Conservation (phyloP, 352 stramenopile species). For the Aphanomyces invadans region DNA sequence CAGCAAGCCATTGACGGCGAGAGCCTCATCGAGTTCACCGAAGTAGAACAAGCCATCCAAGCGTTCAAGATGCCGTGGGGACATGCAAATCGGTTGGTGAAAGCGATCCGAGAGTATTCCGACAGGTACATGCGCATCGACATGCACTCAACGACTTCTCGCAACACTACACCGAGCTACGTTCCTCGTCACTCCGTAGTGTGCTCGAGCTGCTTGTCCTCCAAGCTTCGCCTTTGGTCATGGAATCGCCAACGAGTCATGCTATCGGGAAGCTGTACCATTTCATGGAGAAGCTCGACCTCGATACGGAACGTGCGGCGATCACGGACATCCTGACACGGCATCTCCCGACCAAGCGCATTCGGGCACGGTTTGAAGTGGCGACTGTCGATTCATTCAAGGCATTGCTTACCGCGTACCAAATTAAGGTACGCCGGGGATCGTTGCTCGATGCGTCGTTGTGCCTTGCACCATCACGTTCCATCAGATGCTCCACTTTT, state of each 20-base stretch:
- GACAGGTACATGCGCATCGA: slow-evolving; percentile 9
- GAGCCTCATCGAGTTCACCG: slow-evolving; percentile 3
- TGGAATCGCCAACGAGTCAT: slow-evolving; percentile 37
- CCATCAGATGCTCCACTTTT: slow-evolving; percentile 62
- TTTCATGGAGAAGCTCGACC: slow-evolving; percentile 76
- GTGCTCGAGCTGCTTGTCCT: slow-evolving; percentile 71
- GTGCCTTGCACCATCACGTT: no score
- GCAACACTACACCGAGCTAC: no score
- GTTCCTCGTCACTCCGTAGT: slow-evolving; percentile 27
- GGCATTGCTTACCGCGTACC: slow-evolving; percentile 68
- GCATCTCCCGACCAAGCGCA: slow-evolving; percentile 52
- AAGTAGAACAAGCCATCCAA: background rate
- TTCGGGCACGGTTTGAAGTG: slow-evolving; percentile 71
- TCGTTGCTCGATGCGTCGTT: no score
- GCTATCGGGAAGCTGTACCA: slow-evolving; percentile 50
- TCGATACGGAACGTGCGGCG: slow-evolving; percentile 59
- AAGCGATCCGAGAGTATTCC: slow-evolving; percentile 2
- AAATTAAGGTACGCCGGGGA: slow-evolving; percentile 37
- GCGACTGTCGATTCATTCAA: slow-evolving; percentile 65
- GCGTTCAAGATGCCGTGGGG: background rate
- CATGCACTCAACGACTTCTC: no score
- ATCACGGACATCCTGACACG: slow-evolving; percentile 39
- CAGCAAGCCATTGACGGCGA: slow-evolving; percentile 30
- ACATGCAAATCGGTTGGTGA: background rate
- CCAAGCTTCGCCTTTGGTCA: slow-evolving; percentile 70